A percentile compares a stretch with the other conserved stretches of the same genome.
phyloP scores from a whole-genome alignment of 352 stramenopile species.

The Peronospora destructor region DNA sequence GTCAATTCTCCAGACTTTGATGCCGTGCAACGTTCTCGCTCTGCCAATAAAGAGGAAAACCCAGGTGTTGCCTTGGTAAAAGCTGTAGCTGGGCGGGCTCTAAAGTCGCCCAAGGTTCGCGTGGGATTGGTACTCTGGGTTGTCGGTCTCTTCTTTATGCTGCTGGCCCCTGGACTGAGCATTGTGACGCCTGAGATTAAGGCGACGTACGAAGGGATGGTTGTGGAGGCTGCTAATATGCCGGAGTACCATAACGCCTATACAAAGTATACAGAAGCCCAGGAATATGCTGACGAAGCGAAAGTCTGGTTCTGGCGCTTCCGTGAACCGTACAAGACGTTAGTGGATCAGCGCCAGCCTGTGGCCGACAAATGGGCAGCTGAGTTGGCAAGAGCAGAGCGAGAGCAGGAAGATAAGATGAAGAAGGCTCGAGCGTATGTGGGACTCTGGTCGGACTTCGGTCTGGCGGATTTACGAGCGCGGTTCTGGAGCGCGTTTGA shows the following conservation, averaged over 20 bases:
- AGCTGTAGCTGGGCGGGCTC: conserved; percentile 40
- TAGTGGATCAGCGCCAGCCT: conserved; percentile 50
- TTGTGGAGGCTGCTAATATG: conserved; percentile 70
- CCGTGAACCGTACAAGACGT: conserved; percentile 58
- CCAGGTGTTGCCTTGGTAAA: conserved; percentile 49
- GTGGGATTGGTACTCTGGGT: conserved; percentile 60
- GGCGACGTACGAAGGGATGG: conserved; percentile 62
- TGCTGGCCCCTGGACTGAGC: conserved; percentile 52
- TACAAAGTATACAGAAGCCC: conserved; percentile 39
- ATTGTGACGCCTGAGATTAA: conserved; percentile 73
- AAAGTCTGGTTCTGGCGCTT: conserved; percentile 87
- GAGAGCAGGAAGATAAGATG: conserved; percentile 59
- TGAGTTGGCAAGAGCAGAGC: conserved; percentile 51
- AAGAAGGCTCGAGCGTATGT: conserved; percentile 72
- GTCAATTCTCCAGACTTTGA: conserved; percentile 17
- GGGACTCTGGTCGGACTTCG: conserved; percentile 80
- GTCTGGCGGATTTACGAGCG: conserved; percentile 60
- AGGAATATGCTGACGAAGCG: conserved; percentile 52
- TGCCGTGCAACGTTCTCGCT: conserved; percentile 26
- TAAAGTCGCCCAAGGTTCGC: conserved; percentile 57
- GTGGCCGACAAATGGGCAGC: conserved; percentile 53
- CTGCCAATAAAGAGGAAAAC: conserved; percentile 24
- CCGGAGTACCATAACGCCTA: conserved; percentile 73
- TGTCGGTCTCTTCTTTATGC: conserved; percentile 80
- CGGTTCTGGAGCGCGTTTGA: conserved; percentile 82